Conservation (phyloP, 108 stramenopile species). For the Cylindrotheca closterium region DNA sequence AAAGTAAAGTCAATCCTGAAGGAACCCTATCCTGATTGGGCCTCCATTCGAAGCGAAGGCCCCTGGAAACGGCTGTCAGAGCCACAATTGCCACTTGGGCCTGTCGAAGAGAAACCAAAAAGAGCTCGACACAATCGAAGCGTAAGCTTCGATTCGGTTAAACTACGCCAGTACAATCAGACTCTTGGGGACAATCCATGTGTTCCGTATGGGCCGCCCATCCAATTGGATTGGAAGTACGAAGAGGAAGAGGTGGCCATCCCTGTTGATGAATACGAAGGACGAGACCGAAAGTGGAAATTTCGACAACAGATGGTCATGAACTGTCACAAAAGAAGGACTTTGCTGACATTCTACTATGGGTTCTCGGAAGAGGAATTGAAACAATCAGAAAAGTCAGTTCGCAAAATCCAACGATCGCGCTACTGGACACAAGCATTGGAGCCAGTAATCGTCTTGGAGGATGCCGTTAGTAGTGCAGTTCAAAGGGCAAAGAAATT, state of each 20-base stretch:
- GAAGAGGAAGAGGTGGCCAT: slow-evolving; percentile 9
- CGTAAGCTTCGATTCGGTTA: slow-evolving; percentile 27
- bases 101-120: too few species aligned
- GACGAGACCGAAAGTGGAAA: not conserved
- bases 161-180: slow-evolving; percentile 35
- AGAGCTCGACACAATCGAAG: not conserved
- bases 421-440: not conserved
- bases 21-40: too few species aligned
- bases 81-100: slow-evolving; percentile 7
- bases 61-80: slow-evolving; percentile 22
- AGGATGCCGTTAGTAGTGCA: not conserved
- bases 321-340: not conserved
- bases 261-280: slow-evolving; percentile 7
- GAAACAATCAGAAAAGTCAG: not conserved
- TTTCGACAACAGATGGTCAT: not conserved
- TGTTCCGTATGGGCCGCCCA: slow-evolving; percentile 42
- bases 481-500: not conserved
- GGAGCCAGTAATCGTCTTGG: not conserved
- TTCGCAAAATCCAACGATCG: not conserved
- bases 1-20: too few species aligned
- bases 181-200: slow-evolving; percentile 60
- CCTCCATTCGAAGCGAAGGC: not conserved
- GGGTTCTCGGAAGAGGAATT: not conserved
- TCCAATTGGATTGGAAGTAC: slow-evolving; percentile 53
- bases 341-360: not conserved